These are phyloP conservation scores for Trichoderma parareesei DNA, from an alignment of 495 filamentous ascomycete genomes.

Conservation along the genomic window DNA sequence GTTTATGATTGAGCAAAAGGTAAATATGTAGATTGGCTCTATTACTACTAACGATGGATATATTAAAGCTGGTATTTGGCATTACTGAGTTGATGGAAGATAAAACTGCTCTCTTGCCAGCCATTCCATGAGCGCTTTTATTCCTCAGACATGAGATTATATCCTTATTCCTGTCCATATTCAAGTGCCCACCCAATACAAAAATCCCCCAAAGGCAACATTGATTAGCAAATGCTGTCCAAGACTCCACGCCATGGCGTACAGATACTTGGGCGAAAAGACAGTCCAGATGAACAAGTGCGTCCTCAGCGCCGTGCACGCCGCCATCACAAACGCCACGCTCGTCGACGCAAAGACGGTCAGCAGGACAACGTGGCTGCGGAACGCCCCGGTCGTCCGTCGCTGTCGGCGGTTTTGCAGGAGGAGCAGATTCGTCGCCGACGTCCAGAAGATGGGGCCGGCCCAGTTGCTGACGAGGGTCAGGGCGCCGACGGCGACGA, in stretches of 20 bases:
- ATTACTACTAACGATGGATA: too few relatives aligned
- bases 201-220: constrained; percentile 44
- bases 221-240: constrained; percentile 73
- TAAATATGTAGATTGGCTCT: too few relatives aligned
- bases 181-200: constrained; percentile 43
- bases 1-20: not conserved
- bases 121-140: too few relatives aligned
- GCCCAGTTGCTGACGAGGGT: constrained; percentile 90
- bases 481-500: constrained; percentile 61
- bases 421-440: constrained; percentile 49
- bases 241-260: constrained; percentile 76
- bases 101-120: too few relatives aligned
- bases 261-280: constrained; percentile 94
- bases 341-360: constrained; percentile 57
- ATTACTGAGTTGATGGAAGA: too few relatives aligned
- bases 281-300: constrained; percentile 99
- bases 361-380: constrained; percentile 47
- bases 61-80: too few relatives aligned
- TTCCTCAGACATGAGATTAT: too few relatives aligned
- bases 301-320: constrained; percentile 73
- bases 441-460: constrained; percentile 80
- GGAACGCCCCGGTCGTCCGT: constrained; percentile 19
- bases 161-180: not conserved
- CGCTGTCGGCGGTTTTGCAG: constrained; percentile 17
- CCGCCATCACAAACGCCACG: constrained; percentile 70